A percentile compares a stretch with the other conserved stretches of the same genome.
Conservation (phyloP, 2,329 filamentous ascomycete species). For the Ophiostoma sp. region DNA sequence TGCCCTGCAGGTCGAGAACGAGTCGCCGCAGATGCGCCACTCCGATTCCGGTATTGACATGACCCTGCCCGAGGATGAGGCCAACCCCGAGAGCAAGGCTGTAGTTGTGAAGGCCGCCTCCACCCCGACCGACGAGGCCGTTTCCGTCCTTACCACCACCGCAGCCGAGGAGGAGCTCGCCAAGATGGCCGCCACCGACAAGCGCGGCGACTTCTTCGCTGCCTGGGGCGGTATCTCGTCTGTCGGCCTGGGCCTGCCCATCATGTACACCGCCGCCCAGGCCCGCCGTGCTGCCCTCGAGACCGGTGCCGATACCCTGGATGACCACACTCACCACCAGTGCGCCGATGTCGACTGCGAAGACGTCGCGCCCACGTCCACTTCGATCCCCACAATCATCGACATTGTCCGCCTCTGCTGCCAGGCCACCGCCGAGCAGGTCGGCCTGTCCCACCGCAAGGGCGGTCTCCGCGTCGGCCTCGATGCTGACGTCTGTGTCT, state of each 20-base stretch:
- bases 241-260: conserved; percentile 87
- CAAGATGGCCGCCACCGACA: conserved; percentile 30
- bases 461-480: conserved; percentile 78
- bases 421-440: conserved; percentile 81
- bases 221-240: conserved; percentile 97
- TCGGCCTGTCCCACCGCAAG: conserved; percentile 78
- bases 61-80: conserved; percentile 38
- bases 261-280: conserved; percentile 77
- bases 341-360: conserved; percentile 18
- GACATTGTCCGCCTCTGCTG: conserved; percentile 87
- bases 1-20: conserved; percentile 29
- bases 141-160: conserved; percentile 23
- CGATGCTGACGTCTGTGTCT: conserved; percentile 89
- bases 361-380: conserved; percentile 38
- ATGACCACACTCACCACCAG: conserved; percentile 15
- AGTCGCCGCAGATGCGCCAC: conserved; percentile 43
- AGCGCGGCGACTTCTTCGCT: conserved; percentile 81
- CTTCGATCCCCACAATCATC: conserved; percentile 55
- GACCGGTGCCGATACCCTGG: conserved; percentile 3
- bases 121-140: conserved; percentile 28
- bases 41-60: conserved; percentile 57
- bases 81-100: conserved; percentile 28
- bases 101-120: neutral
- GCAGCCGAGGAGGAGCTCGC: conserved; percentile 35
- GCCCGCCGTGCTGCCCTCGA: conserved; percentile 51